phyloP scores from a whole-genome alignment of 306 rosid species.

The Sesbania bispinosa region DNA sequence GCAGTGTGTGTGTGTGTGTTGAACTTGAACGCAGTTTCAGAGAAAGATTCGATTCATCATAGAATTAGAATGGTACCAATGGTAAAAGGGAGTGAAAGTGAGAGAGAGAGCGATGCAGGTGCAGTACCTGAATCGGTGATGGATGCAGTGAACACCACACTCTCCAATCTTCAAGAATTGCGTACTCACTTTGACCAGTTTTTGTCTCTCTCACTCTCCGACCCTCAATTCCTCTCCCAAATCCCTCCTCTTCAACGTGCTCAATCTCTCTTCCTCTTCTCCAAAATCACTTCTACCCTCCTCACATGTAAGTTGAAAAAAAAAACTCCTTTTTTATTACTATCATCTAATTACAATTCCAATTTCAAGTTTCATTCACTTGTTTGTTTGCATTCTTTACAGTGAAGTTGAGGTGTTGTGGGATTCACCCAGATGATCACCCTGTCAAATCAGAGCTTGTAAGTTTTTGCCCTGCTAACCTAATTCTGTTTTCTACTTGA shows the following conservation, averaged over 20 bases:
- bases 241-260: constrained; percentile 85
- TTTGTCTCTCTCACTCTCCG: constrained; percentile 56
- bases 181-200: constrained; percentile 43
- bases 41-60: no score
- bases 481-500: background rate
- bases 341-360: background rate
- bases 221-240: constrained; percentile 59
- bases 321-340: no score
- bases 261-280: constrained; percentile 58
- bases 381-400: constrained; percentile 30
- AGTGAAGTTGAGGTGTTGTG: constrained; percentile 81
- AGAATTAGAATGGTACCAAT: constrained; percentile 28
- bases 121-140: constrained; percentile 60
- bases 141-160: constrained; percentile 60
- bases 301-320: constrained; percentile 54
- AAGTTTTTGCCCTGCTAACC: constrained; percentile 40
- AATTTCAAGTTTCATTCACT: background rate
- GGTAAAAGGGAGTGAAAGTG: constrained; percentile 46
- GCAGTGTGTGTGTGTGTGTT: no score
- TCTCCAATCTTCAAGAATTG: constrained; percentile 46
- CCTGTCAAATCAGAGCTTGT: constrained; percentile 80
- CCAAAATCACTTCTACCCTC: constrained; percentile 68
- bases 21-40: no score
- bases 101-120: constrained; percentile 22
- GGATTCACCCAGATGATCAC: constrained; percentile 70